phyloP scores from a whole-genome alignment of 2,329 filamentous ascomycete species.

The Colletotrichum lupini region DNA sequence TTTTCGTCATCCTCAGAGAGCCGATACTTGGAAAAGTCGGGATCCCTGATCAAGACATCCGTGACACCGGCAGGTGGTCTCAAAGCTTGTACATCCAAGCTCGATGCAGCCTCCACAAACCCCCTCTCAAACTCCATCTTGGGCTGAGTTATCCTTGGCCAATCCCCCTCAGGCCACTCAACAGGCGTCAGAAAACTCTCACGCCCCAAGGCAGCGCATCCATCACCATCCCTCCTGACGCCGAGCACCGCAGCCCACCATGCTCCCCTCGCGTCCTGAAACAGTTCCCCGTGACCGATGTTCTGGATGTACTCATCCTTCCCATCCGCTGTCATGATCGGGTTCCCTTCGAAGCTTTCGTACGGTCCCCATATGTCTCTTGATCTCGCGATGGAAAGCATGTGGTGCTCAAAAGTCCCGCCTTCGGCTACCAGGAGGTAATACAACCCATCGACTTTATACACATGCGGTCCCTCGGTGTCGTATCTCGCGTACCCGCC shows the following conservation, averaged over 20 bases:
- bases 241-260: constrained; percentile 36
- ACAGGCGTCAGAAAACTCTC: not conserved
- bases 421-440: constrained; percentile 55
- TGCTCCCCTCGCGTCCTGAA: constrained; percentile 30
- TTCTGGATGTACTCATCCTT: constrained; percentile 34
- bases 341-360: constrained; percentile 40
- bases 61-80: not conserved
- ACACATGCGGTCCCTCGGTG: constrained; percentile 51
- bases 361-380: constrained; percentile 44
- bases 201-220: not conserved
- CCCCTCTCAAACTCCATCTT: not conserved
- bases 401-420: constrained; percentile 47
- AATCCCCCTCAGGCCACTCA: not conserved
- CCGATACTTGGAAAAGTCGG: not conserved
- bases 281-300: constrained; percentile 33
- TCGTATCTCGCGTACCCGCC: not conserved
- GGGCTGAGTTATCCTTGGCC: not conserved
- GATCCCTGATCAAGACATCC: not conserved
- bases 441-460: constrained; percentile 49
- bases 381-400: constrained; percentile 43
- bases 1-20: not conserved
- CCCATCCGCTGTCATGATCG: constrained; percentile 41
- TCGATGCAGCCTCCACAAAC: not conserved
- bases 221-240: constrained; percentile 2
- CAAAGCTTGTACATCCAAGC: not conserved